phyloP scores from a whole-genome alignment of 1,284 basidiomycete species.

The Peniophora sp. region DNA sequence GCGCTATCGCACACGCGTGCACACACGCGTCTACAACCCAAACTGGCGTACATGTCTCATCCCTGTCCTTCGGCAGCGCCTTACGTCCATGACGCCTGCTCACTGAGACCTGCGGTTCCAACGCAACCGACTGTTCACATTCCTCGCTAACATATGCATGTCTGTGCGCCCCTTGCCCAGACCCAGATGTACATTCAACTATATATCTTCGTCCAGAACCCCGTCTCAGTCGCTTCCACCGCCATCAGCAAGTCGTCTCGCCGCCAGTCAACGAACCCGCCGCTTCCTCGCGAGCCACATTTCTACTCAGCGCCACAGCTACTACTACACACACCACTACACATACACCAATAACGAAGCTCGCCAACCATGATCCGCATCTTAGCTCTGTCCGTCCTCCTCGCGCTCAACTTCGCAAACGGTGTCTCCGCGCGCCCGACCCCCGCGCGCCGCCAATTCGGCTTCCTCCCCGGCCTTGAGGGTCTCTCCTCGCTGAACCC shows the following conservation, averaged over 20 bases:
- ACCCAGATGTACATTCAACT: too few relatives aligned
- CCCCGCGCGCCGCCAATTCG: not conserved
- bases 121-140: too few relatives aligned
- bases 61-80: too few relatives aligned
- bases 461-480: not conserved
- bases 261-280: not conserved
- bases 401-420: conserved; percentile 2
- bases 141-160: too few relatives aligned
- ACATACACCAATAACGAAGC: not conserved
- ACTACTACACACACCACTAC: not conserved
- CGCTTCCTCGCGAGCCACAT: not conserved
- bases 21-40: too few relatives aligned
- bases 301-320: not conserved
- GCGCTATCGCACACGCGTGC: too few relatives aligned
- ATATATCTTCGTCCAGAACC: not conserved
- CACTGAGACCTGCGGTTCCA: too few relatives aligned
- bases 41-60: too few relatives aligned
- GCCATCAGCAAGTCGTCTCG: not conserved
- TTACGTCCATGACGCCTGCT: too few relatives aligned
- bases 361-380: conserved; percentile 4
- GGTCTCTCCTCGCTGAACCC: too few relatives aligned
- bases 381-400: conserved; percentile 4
- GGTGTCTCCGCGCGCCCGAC: not conserved
- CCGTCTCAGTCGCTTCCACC: not conserved
- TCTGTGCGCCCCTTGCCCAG: too few relatives aligned